Base-by-base conservation (phyloP, 2,329 filamentous ascomycete species). In the Colletotrichum graminicola region DNA sequence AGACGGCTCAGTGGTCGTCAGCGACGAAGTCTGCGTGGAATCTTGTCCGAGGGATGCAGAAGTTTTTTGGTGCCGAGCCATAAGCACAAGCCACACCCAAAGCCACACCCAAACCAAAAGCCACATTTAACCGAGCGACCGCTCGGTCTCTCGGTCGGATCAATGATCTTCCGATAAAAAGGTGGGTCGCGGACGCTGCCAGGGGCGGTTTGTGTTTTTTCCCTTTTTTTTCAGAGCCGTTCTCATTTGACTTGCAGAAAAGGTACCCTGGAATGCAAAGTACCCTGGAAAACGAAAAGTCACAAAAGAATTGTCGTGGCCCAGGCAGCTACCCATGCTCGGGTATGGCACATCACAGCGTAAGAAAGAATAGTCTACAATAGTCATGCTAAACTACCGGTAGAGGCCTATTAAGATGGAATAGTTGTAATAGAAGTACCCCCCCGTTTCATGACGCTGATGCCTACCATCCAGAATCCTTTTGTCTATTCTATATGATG, bases 31-130 rank as follows among this genome's bases (percentile, higher is more conserved):
- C 39, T 18, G 12, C 60, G 26, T 41, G 32, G 16, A 29, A n/a
- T 63, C 8, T 21, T 43, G 12, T 62, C 14, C 12, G 8, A 32
- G 23, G 23, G 36, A 51, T 32, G 36, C 47, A 34, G 61, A 63
- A 63, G 21, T 63, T 63, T 63, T 63, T 26, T 2, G 6, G 7
- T 56, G 39, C 23, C 54, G 10, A 26, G 34, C 60, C 32, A 36
- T 45, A 51, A 14, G 8, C 7, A 1, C 1, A 60, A 60, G 57
- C 57, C 59, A 62, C 29, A 49, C 3, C 6, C 2, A 5, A 12
- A n/a, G 60, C 47, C n/a, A 23, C 16, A 51, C 16, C 16, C 6
- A 16, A 21, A 10, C 4, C n/a, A 3, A 2, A n/a, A 45, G 43
- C 43, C 43, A 43, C 41, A 43, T 41, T 2, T 12, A 39, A 12